A percentile compares a stretch with the other conserved stretches of the same genome.
Conservation (phyloP, 257 asterid genomes). For the Solanum sparsipilum region DNA sequence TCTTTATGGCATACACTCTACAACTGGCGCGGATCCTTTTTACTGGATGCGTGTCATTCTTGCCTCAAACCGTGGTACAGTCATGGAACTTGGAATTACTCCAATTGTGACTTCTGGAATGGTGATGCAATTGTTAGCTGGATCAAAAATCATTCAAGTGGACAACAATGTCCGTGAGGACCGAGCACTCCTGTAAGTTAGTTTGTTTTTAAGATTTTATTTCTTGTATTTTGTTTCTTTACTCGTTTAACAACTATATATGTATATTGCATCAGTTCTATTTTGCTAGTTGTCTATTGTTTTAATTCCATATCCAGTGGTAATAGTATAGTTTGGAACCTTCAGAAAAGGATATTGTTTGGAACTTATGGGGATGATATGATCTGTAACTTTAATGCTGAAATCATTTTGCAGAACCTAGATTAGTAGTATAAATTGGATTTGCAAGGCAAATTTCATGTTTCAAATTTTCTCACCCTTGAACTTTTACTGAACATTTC, state of each 20-base stretch:
- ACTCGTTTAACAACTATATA: neutral
- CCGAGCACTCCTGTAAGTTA: slow-evolving; percentile 57
- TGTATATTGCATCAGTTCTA: neutral
- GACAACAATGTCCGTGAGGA: slow-evolving; percentile 74
- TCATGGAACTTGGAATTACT: slow-evolving; percentile 71
- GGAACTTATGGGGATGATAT: neutral
- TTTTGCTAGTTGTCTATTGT: neutral
- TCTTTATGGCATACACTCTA: slow-evolving; percentile 60
- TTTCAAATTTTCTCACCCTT: neutral
- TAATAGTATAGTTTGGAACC: neutral
- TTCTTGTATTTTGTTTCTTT: neutral
- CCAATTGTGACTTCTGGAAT: slow-evolving; percentile 65
- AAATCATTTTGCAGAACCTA: neutral
- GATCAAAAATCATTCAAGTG: slow-evolving; percentile 58
- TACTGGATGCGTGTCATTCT: slow-evolving; percentile 74
- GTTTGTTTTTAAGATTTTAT: neutral
- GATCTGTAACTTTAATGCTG: neutral
- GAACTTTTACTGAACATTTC: neutral
- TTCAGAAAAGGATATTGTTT: neutral
- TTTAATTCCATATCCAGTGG: neutral
- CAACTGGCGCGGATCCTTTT: slow-evolving; percentile 69
- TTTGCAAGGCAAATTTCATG: neutral
- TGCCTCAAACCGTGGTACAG: slow-evolving; percentile 64
- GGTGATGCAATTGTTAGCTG: slow-evolving; percentile 64
- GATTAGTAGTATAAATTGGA: neutral